Evolutionary conservation across 2,329 filamentous ascomycete genomes (phyloP), one percentile per base, ranked within the genome.

Genomic region (Ophiocordyceps australis): DNA sequence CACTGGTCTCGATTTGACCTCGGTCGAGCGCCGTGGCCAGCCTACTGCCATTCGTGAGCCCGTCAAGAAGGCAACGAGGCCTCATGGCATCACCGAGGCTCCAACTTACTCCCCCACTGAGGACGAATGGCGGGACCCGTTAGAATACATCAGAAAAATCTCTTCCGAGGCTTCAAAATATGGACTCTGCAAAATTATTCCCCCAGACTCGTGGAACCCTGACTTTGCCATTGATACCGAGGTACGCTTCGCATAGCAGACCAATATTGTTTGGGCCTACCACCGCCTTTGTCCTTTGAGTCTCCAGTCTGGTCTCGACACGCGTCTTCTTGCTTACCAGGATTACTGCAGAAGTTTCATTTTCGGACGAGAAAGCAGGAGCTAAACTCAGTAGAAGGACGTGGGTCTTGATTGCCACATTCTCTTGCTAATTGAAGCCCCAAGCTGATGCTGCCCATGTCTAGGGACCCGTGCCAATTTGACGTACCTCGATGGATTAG

Each of bases 341-440:
- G 19, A 21, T 9, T 14, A 14, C 11, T 31, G 14, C 26, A 94
- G 85, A 80, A 74, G 52, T 98, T 98, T 43, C 89, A 98, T 50
- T 98, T 98, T 46, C 74, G 83, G 36, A 98, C 89, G 10, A 72
- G 89, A 46, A 83, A 91, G 47, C 89, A 98, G 50, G 86, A 95
- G 51, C 62, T 98, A 33, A 98, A 98, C 51, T 92, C 85, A 11
- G 82, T 95, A 25, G 89, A 98, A 76, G 89, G 89, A 63, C 89
- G 83, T 91, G 68, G 53, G 72, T 63, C n/a, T n/a, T n/a, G n/a
- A 35, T 35, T 12, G n/a, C 13, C 14, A 5, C 8, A 5, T 12
- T 5, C 25, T 8, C n/a, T 9, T 15, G n/a, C 2, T 13, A 13
- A 9, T 15, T 13, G 13, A 7, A 17, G 15, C 4, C 19, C 14